phyloP scores from a whole-genome alignment of 176 grass and related monocot genomes.

The Zizania latifolia region DNA sequence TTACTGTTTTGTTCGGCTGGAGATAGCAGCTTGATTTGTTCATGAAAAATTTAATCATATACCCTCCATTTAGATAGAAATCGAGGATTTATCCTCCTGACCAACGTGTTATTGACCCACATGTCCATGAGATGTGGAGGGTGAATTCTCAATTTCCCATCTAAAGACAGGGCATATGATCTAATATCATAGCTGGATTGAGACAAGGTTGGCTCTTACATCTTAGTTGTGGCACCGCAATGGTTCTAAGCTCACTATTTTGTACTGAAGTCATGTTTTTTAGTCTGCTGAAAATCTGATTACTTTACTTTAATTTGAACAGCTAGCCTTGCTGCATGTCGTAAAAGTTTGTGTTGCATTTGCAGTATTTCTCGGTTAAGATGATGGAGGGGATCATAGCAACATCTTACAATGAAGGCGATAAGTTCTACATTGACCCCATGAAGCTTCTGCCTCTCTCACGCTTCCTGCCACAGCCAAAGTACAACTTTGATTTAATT shows the following conservation, averaged over 20 bases:
- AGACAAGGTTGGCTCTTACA: background rate
- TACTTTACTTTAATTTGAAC: background rate
- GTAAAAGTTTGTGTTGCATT: background rate
- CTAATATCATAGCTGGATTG: no score
- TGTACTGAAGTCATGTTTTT: background rate
- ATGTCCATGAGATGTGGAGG: no score
- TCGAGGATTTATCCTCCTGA: no score
- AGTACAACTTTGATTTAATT: slow-evolving; percentile 43
- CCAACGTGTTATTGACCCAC: no score
- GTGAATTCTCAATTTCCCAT: no score
- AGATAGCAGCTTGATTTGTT: background rate
- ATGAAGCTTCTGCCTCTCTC: slow-evolving; percentile 82
- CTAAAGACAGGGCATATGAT: no score
- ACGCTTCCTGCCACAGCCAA: slow-evolving; percentile 81
- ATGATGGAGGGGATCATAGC: slow-evolving; percentile 91
- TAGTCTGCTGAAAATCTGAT: background rate
- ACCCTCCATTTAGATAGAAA: no score
- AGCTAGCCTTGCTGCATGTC: no score
- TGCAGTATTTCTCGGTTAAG: slow-evolving; percentile 85
- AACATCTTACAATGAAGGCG: slow-evolving; percentile 58
- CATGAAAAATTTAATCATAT: no score
- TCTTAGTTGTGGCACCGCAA: background rate
- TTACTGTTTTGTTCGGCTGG: background rate
- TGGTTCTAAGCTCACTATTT: background rate
- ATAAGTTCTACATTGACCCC: slow-evolving; percentile 93